Base-by-base conservation (phyloP, 805 yeast genomes). In the Kregervanrija pseudodelftensis region DNA sequence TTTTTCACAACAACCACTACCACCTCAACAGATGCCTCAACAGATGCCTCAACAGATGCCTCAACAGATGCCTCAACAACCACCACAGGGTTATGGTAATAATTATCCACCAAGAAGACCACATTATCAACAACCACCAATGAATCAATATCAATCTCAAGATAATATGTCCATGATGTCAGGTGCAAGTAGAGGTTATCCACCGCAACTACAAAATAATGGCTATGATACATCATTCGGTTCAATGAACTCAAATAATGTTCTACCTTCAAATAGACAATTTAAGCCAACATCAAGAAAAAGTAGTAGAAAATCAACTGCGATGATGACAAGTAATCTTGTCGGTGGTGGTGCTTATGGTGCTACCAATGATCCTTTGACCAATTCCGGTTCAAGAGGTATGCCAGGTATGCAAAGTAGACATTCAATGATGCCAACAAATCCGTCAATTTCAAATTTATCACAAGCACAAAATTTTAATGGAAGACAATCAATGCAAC, bases 211-310 rank as follows among this genome's bases (percentile, higher is more conserved):
- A 15, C 16, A 43, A 13, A 15, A 14, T n/a, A 30, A 16, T 30
- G 37, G 41, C 12, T 44, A 41, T 38, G 51, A 51, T 38, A 37
- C 44, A 1, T 45, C 51, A 10, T 48, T 48, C 35, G 36, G 41
- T 30, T 43, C 48, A 16, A 41, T 49, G 43, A 41, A 30, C 30
- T 35, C 12, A 16, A 40, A 17, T 32, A 45, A 17, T 28, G 9
- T 15, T 16, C 13, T 12, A 15, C n/a, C n/a, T 15, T 40, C 43
- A 32, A 44, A 41, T 34, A 53, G 64, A 39, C 63, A 56, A 14
- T 66, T 65, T 46, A 65, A 64, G 45, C 68, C 71, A 33, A 67
- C 76, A n/a, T 65, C 71, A 4, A 61, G 76, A 51, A 72, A 72
- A 57, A 68, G 68, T 46, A 50, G 51, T 41, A 62, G 77, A 49